phyloP scores from a whole-genome alignment of 768 basidiomycete genomes.

The Scleroderma bovista region DNA sequence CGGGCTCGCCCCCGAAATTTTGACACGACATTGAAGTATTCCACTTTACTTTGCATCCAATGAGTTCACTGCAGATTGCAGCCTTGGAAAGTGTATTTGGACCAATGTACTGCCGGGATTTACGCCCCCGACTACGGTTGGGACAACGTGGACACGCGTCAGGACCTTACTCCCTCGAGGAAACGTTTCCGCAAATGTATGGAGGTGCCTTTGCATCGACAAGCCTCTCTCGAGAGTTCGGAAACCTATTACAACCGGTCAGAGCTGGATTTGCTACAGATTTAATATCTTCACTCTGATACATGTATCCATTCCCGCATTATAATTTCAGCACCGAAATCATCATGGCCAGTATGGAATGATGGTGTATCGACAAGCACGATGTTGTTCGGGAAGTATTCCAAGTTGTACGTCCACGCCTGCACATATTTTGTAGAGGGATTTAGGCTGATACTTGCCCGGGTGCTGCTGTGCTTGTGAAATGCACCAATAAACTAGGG shows the following conservation, averaged over 20 bases:
- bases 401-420: background rate
- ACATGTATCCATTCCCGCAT: background rate
- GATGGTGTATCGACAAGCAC: background rate
- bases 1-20: conserved; percentile 4
- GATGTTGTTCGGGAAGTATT: background rate
- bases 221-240: background rate
- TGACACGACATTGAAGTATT: background rate
- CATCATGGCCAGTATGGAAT: background rate
- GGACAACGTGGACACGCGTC: background rate
- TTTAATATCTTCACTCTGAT: background rate
- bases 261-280: background rate
- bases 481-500: background rate
- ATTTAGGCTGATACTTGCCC: background rate
- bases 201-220: background rate
- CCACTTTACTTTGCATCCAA: background rate
- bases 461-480: background rate
- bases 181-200: background rate
- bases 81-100: background rate
- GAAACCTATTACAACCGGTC: background rate
- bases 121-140: background rate
- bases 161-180: background rate
- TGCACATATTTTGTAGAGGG: background rate
- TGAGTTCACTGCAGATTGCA: background rate
- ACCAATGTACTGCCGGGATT: background rate
- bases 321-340: background rate